Evolutionary conservation across 805 yeast species (phyloP).

Genomic region (Hermanozyma aechmeae): DNA sequence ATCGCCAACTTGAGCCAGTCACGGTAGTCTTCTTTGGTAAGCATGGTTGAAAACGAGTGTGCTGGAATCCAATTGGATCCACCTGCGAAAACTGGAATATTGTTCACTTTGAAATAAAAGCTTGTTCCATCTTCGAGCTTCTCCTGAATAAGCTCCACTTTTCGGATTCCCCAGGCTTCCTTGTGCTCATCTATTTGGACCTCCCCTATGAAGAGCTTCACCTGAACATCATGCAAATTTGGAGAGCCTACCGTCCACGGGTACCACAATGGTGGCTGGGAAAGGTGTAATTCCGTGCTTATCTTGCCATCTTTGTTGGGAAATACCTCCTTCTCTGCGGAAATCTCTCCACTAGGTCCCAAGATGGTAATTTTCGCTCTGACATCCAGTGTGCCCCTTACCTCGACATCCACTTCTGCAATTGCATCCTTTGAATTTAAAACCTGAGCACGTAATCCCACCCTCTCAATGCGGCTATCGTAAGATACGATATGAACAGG

Average conservation of each 20-base stretch:
- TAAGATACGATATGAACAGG: conserved; percentile 22
- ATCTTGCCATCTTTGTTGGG: no score
- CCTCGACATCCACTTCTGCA: conserved; percentile 5
- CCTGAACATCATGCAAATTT: conserved; percentile 17
- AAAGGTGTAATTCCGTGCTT: conserved; percentile 8
- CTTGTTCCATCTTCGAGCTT: conserved; percentile 23
- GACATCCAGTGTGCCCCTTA: not conserved
- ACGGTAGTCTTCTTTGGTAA: conserved; percentile 25
- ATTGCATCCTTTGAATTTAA: conserved; percentile 2
- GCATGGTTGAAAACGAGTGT: conserved; percentile 26
- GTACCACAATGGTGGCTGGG: conserved; percentile 30
- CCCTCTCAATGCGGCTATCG: conserved; percentile 9
- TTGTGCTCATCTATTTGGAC: no score
- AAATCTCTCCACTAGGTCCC: conserved; percentile 7
- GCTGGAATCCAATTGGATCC: conserved; percentile 46
- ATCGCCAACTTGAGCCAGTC: conserved; percentile 25
- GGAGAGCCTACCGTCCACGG: conserved; percentile 31
- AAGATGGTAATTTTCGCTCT: conserved; percentile 4
- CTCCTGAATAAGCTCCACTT: conserved; percentile 31
- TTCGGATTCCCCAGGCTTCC: conserved; percentile 29
- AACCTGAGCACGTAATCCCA: conserved; percentile 8
- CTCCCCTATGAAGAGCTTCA: conserved; percentile 6
- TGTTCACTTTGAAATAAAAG: conserved; percentile 36
- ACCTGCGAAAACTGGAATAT: conserved; percentile 24
- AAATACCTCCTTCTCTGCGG: no score